Evolutionary conservation across 306 rosid genomes (phyloP), one percentile per base, ranked within the genome.

Genomic region (Begonia peltatifolia): DNA sequence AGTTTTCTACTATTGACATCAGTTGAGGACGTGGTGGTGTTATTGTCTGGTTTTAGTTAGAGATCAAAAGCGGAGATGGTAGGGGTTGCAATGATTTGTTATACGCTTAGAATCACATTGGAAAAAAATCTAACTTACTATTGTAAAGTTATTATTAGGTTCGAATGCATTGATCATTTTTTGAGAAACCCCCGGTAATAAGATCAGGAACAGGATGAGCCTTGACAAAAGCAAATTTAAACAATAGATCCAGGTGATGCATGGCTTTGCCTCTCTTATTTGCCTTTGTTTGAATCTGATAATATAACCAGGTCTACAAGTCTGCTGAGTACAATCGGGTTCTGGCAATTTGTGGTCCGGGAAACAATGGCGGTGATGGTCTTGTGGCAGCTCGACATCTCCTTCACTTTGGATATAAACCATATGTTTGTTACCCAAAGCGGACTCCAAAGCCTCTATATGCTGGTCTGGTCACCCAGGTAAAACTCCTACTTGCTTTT

Each of bases 351-450:
- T 90, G 99, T 72, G 99, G 99, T 52, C 99, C 99, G 60, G 99
- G 99, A 54, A 90, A 90, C 74, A 90, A 90, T 61, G 95, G 95
- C 7, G 99, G 95, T 56, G 99, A 90, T 44, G 99, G 95, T 67
- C 76, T 86, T 9, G 99, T 90, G 62, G 95, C 94, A 68, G 87
- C 99, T 17, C 94, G 99, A 49, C 99, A 90, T 62, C 75, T 90
- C 51, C 68, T 71, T 73, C 95, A 86, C 70, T 90, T 86, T 63
- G 95, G 95, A 14, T 90, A 83, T 63, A 83, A 79, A 68, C 88
- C 83, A 10, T 60, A 48, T 41, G 71, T 86, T 53, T 90, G 94
- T 56, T 86, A 90, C 63, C 95, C 94, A 6, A 90, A 81, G 76
- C 80, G 81, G 58, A 90, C 95, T 50, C 72, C 82, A 2, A 90